Conservation (phyloP, 495 filamentous ascomycete species). For the Ascodesmis nigricans region DNA sequence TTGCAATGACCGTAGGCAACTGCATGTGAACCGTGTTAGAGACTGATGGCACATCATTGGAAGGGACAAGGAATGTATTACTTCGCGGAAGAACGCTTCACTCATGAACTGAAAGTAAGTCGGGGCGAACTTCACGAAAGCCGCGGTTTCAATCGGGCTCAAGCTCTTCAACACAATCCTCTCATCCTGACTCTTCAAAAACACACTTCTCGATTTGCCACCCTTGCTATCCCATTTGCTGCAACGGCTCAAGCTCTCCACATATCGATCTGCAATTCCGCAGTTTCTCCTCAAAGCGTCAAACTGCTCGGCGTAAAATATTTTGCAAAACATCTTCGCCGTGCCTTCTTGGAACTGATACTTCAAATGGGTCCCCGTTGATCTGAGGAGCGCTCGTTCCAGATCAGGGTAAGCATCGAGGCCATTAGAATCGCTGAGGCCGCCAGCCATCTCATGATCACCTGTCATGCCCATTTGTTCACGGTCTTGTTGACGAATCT, state of each 20-base stretch:
- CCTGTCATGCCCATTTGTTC: too few relatives aligned
- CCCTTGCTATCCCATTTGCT: slow-evolving; percentile 97
- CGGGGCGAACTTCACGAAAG: slow-evolving; percentile 84
- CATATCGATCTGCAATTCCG: slow-evolving; percentile 76
- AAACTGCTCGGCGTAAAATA: slow-evolving; percentile 95
- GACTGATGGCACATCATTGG: too few relatives aligned
- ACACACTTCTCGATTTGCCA: slow-evolving; percentile 95
- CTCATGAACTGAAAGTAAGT: slow-evolving; percentile 96
- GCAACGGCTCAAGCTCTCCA: slow-evolving; percentile 85
- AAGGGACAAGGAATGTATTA: background rate
- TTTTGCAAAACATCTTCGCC: slow-evolving; percentile 88
- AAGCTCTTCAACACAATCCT: slow-evolving; percentile 76
- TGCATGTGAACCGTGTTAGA: slow-evolving; percentile 7
- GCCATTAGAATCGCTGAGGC: slow-evolving; percentile 12
- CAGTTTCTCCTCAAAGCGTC: slow-evolving; percentile 85
- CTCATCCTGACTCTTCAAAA: slow-evolving; percentile 89
- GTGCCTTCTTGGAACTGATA: slow-evolving; percentile 83
- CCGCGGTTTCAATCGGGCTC: slow-evolving; percentile 70
- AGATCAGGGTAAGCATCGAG: slow-evolving; percentile 34
- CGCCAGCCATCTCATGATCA: background rate
- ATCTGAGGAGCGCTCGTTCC: slow-evolving; percentile 53
- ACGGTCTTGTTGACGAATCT: slow-evolving; percentile 38
- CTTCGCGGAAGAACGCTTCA: slow-evolving; percentile 80
- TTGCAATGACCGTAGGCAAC: slow-evolving; percentile 87
- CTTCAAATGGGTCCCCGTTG: slow-evolving; percentile 75